phyloP scores from a whole-genome alignment of 257 asterid genomes.

The Forsythia suspensa region DNA sequence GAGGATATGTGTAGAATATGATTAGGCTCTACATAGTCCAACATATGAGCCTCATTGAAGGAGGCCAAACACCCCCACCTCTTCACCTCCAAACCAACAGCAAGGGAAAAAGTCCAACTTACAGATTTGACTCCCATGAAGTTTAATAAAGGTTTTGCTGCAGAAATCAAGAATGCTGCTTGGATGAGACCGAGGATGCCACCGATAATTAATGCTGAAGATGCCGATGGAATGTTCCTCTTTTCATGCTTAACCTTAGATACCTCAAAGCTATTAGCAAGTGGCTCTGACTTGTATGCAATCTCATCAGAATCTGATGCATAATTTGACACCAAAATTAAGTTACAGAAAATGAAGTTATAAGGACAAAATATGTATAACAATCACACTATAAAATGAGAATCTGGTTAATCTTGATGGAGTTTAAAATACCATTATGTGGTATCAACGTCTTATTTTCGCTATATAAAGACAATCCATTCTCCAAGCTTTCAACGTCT shows the following conservation, averaged over 20 bases:
- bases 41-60: not conserved
- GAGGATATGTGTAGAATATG: not conserved
- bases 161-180: constrained; percentile 50
- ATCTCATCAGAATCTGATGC: constrained; percentile 32
- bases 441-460: constrained; percentile 54
- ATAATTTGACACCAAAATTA: not conserved
- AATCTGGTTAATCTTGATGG: not conserved
- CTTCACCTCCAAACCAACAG: not conserved
- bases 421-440: constrained; percentile 33
- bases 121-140: constrained; percentile 79
- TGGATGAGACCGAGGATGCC: constrained; percentile 66
- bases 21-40: not conserved
- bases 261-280: constrained; percentile 31
- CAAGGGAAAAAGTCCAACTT: constrained; percentile 19
- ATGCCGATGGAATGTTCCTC: constrained; percentile 68
- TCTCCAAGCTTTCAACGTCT: constrained; percentile 36
- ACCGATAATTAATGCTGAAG: constrained; percentile 69
- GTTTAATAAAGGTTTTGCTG: constrained; percentile 57
- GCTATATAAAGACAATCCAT: constrained; percentile 21
- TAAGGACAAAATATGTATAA: not conserved
- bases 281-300: constrained; percentile 18
- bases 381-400: not conserved
- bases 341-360: not conserved
- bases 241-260: constrained; percentile 33
- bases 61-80: not conserved